phyloP scores from a whole-genome alignment of 345 rosid genomes.

The Limnanthes douglasii region DNA sequence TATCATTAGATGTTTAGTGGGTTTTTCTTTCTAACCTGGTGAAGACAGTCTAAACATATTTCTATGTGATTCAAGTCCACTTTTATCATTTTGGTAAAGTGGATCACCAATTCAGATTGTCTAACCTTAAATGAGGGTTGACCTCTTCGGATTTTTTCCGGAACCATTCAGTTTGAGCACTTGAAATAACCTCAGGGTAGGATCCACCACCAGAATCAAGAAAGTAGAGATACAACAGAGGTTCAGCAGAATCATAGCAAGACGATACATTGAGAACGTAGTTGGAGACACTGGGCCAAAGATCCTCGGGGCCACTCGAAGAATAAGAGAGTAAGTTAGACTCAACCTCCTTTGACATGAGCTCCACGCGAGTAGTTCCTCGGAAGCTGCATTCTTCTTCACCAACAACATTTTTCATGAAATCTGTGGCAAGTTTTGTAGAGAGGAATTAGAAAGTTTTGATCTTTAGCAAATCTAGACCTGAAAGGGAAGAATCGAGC shows the following conservation, averaged over 20 bases:
- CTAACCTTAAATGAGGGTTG: slow-evolving; percentile 60
- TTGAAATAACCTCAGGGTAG: slow-evolving; percentile 66
- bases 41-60: background rate
- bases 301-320: slow-evolving; percentile 35
- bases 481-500: slow-evolving; percentile 19
- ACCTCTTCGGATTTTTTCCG: slow-evolving; percentile 25
- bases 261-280: slow-evolving; percentile 37
- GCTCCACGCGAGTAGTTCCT: slow-evolving; percentile 39
- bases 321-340: slow-evolving; percentile 31
- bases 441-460: background rate
- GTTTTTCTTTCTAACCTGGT: too few species aligned
- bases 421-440: background rate
- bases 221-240: slow-evolving; percentile 45
- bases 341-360: slow-evolving; percentile 40
- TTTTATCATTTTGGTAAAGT: too few species aligned
- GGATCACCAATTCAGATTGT: background rate
- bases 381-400: slow-evolving; percentile 31
- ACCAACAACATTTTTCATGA: background rate
- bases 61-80: too few species aligned
- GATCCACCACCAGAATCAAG: slow-evolving; percentile 96
- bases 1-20: too few species aligned
- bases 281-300: slow-evolving; percentile 86
- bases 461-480: too few species aligned
- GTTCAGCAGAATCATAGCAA: slow-evolving; percentile 14
- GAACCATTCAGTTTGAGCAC: slow-evolving; percentile 75